Base-by-base conservation (phyloP, 495 filamentous ascomycete genomes). In the Hypoxylon subgilvum region DNA sequence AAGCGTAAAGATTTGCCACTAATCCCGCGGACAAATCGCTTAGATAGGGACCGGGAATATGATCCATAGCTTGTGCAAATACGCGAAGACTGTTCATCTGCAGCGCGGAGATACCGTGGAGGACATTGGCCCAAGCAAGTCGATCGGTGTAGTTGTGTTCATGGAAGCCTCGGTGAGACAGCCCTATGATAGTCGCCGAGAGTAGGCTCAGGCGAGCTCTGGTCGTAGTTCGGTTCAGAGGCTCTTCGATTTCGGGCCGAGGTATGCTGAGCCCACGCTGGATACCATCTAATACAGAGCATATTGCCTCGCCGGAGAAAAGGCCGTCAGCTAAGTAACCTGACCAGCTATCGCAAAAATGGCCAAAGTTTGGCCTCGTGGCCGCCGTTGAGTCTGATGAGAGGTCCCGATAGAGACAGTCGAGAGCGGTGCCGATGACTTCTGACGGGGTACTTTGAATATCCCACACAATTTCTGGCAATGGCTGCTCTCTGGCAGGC, bases 311-410 rank as follows among this genome's bases (percentile, higher is more conserved):
- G 12, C 57, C 57, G 17, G 52, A 48, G 31, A 55, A 63, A 7
- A 30, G 3, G 3, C 28, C 40, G 10, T 30, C 18, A n/a, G 57
- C 18, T 18, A 70, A 36, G 14, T 31, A 44, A 32, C 53, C n/a
- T 28, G 9, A 41, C 61, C 64, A 70, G 21, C 32, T 50, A 17
- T 63, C 9, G 30, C 67, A 65, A 36, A 70, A 70, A 0, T 32
- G 2, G 7, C 27, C 23, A n/a, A 65, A 60, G n/a, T 49, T 46
- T 19, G 56, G 16, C n/a, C 32, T 23, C 13, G 22, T 31, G 8
- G 2, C 9, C 4, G 18, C 14, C 10, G 30, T 35, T 13, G 30
- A 28, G 2, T 22, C 3, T 18, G 50, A 64, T 18, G 31, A 16
- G 17, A 65, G 27, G 25, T 61, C 63, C 16, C 7, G 39, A 42